Evolutionary conservation across 1,284 basidiomycete genomes (phyloP), one percentile per base, ranked within the genome.

Genomic region (Pholiota adiposa): DNA sequence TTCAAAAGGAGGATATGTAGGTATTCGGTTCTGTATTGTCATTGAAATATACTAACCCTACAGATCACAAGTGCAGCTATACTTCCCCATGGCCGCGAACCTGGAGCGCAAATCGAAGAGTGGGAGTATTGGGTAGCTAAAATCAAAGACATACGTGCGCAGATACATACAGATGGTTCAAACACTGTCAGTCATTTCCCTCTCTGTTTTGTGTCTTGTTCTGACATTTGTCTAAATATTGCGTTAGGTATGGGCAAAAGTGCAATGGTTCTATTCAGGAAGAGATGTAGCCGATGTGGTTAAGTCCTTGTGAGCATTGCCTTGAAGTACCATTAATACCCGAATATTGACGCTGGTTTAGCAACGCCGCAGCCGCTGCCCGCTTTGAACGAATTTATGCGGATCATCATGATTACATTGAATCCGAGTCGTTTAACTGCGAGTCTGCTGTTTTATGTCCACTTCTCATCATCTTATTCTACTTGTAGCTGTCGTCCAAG

Each of bases 191-290:
- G 70, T 44, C 31, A n/a, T n/a, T n/a, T n/a, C n/a, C n/a, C 16
- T 55, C 34, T 18, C 19, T 44, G 9, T 18, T 46, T 23, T 38
- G 34, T 41, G 23, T 29, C 33, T n/a, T 51, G 9, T 21, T 19
- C 16, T 36, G 14, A 16, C 8, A 9, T 27, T 18, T 25, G 8
- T 6, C 34, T 14, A 19, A 18, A 23, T 23, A n/a, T n/a, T n/a
- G 23, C 14, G 27, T 16, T 23, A 85, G 77, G 82, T 83, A 0
- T 84, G 80, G 79, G 73, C 72, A 1, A 67, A 65, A 11, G 73
- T 85, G 0, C 77, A 79, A 53, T 85, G 84, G 84, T 84, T 72
- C 51, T 85, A 81, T 68, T 74, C 77, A 0, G 73, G 74, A 0
- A 40, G 70, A 7, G 83, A 85, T 34, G 75, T 80, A 0, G 68